Conservation (phyloP, 306 rosid species). For the Heteromeles arbutifolia region DNA sequence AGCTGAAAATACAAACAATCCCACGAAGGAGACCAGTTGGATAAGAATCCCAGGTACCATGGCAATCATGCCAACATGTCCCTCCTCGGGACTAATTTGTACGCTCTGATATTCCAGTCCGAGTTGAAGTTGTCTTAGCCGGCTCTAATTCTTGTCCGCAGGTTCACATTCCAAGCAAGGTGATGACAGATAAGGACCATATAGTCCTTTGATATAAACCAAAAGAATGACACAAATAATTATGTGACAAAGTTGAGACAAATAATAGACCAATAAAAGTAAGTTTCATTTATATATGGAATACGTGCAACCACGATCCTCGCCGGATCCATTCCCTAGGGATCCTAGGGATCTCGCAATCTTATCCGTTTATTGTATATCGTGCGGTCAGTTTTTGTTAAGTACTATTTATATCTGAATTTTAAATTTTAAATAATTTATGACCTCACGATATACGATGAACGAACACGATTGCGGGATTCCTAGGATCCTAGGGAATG, state of each 20-base stretch:
- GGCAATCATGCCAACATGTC: not conserved
- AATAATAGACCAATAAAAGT: not conserved
- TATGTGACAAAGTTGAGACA: not conserved
- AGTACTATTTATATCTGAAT: too few relatives aligned
- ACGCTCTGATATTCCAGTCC: not conserved
- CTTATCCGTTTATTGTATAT: too few relatives aligned
- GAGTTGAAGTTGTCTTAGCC: not conserved
- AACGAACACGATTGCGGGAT: too few relatives aligned
- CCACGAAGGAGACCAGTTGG: not conserved
- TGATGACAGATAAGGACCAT: not conserved
- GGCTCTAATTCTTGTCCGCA: not conserved
- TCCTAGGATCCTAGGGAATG: too few relatives aligned
- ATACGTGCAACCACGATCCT: too few relatives aligned
- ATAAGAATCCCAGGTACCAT: not conserved
- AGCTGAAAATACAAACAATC: not conserved
- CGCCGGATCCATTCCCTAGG: too few relatives aligned
- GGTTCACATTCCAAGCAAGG: not conserved
- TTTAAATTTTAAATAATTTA: too few relatives aligned
- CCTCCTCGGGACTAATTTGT: not conserved
- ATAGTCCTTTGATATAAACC: not conserved
- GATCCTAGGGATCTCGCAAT: too few relatives aligned
- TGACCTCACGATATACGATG: too few relatives aligned
- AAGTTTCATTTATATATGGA: not conserved
- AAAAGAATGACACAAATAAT: not conserved
- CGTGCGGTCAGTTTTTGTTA: too few relatives aligned